Evolutionary conservation across 83 land plant genomes (phyloP), one percentile per base, ranked within the genome.

Genomic region (Picea abies): DNA sequence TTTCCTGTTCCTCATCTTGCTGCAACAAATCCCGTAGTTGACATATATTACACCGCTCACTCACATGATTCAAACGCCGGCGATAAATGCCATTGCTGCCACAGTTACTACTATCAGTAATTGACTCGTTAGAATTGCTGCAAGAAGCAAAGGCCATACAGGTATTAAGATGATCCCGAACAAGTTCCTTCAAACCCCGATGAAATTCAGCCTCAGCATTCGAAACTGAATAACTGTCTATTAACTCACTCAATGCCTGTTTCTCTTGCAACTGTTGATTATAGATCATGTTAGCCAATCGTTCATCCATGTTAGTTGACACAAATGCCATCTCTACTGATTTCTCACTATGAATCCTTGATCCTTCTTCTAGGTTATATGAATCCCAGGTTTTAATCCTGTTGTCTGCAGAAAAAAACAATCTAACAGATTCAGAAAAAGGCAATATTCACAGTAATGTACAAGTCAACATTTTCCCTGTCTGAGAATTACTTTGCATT

Each of bases 241-340:
- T 76, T 61, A 83, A 84, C 75, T 80, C 79, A 61, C 79, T 81
- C 60, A 79, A 82, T 69, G 88, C 93, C 73, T 88, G 91, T 85
- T 93, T 91, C 82, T 95, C 92, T 79, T 91, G 95, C 81, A 94
- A 72, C 58, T 90, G 87, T 67, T 90, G 91, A 62, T 83, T 60
- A 79, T 94, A 92, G 14, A 88, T 77, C 81, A 91, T 88, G n/a
- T 73, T 79, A 77, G 79, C 83, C 81, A 80, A 72, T 39, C 78
- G 58, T 76, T 83, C 85, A 60, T 80, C 91, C 49, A 81, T 64
- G 52, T 73, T 49, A n/a, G 15, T n/a, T 41, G 52, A 73, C 37
- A 14, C 11, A 14, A 73, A n/a, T 20, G 26, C 77, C 25, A 73
- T 44, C 56, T n/a, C 10, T 73, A 20, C 26, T 44, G 77, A 41